Percentiles rank a stretch among this genome's conserved stretches.
phyloP scores from a whole-genome alignment of 495 filamentous ascomycete genomes.

The Aspergillus homomorphus region DNA sequence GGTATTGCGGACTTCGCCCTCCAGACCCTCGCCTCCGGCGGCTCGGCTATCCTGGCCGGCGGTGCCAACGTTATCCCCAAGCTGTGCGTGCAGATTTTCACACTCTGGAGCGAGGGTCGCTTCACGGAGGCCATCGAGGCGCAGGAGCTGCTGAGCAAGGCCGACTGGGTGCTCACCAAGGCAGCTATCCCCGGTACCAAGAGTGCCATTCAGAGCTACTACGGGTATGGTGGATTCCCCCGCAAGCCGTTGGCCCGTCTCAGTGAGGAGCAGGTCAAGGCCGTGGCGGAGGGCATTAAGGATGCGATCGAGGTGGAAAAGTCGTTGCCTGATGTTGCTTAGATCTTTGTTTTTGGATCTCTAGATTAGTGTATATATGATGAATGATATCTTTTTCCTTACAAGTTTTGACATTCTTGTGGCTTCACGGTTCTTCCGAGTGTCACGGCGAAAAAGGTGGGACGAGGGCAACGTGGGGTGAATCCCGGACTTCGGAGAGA shows the following conservation, averaged over 20 bases:
- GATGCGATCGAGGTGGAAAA: slow-evolving; percentile 68
- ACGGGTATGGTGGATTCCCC: slow-evolving; percentile 79
- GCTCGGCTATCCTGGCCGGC: slow-evolving; percentile 81
- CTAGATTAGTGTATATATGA: background rate
- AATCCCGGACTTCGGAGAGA: background rate
- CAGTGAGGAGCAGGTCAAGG: slow-evolving; percentile 50
- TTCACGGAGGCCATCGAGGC: slow-evolving; percentile 69
- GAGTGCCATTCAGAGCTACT: slow-evolving; percentile 76
- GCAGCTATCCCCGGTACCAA: slow-evolving; percentile 84
- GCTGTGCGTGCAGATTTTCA: slow-evolving; percentile 77
- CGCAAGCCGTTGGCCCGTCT: slow-evolving; percentile 69
- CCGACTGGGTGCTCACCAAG: slow-evolving; percentile 86
- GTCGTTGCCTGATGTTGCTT: slow-evolving; percentile 40
- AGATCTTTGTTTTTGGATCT: background rate
- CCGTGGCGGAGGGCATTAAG: slow-evolving; percentile 59
- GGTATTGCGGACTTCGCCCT: slow-evolving; percentile 86
- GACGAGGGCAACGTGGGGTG: background rate
- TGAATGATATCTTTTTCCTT: background rate
- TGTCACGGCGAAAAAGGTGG: background rate
- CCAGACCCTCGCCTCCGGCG: slow-evolving; percentile 76
- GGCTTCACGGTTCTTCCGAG: background rate
- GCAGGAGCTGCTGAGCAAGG: slow-evolving; percentile 67
- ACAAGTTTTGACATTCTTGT: background rate
- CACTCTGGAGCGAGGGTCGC: slow-evolving; percentile 69
- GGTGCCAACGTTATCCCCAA: slow-evolving; percentile 85